These are phyloP conservation scores for Clonostachys sp. DNA, from an alignment of 2,329 filamentous ascomycete genomes.

Conservation along the genomic window DNA sequence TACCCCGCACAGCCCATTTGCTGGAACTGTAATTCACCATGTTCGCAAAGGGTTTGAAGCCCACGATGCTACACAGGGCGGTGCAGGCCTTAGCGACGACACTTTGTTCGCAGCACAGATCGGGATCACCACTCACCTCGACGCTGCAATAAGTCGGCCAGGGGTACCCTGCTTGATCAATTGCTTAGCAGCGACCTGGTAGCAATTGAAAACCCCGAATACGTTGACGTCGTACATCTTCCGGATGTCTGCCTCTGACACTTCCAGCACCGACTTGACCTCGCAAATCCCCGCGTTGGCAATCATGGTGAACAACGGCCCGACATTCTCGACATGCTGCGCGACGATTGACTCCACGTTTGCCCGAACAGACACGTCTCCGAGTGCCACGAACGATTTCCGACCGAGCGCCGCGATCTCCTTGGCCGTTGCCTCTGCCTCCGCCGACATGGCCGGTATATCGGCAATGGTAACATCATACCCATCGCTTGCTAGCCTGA, in stretches of 20 bases:
- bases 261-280: conserved; percentile 48
- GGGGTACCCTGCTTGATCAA: conserved; percentile 56
- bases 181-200: conserved; percentile 57
- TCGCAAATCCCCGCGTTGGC: conserved; percentile 61
- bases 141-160: too few species aligned
- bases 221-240: conserved; percentile 63
- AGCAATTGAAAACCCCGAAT: conserved; percentile 61
- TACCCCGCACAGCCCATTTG: conserved; percentile 63
- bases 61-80: conserved; percentile 15
- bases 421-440: conserved; percentile 45
- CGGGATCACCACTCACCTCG: too few species aligned
- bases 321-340: conserved; percentile 44
- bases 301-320: conserved; percentile 41
- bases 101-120: conserved; percentile 43
- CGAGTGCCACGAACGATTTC: conserved; percentile 48
- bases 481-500: conserved; percentile 59
- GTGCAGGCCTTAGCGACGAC: conserved; percentile 50
- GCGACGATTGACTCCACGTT: conserved; percentile 48
- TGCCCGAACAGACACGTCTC: conserved; percentile 53
- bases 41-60: conserved; percentile 45
- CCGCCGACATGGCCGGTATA: conserved; percentile 12
- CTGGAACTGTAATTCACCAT: conserved; percentile 59
- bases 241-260: conserved; percentile 51
- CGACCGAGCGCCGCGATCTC: conserved; percentile 47
- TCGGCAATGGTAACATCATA: conserved; percentile 55